Percentiles rank a stretch among this genome's conserved stretches.
Conservation (phyloP, 2,329 filamentous ascomycete genomes). For the Trichoderma sp. region DNA sequence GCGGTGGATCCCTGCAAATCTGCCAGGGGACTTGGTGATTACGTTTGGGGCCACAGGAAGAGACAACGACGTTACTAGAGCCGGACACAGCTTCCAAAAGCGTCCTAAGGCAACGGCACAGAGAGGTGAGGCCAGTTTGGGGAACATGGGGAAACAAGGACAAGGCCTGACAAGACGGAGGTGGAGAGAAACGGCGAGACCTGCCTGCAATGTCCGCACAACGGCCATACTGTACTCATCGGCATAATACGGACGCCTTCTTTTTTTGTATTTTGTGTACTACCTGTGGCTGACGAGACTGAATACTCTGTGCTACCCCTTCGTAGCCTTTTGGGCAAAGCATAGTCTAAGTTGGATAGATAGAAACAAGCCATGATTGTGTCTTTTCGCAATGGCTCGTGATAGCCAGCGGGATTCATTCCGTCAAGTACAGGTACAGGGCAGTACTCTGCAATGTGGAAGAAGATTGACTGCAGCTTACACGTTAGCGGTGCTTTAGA, state of each 20-base stretch:
- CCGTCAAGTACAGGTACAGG: neutral
- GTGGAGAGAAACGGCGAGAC: slow-evolving; percentile 6
- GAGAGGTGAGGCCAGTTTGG: neutral
- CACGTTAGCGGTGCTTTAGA: neutral
- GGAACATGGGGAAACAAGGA: slow-evolving; percentile 13
- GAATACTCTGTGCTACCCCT: neutral
- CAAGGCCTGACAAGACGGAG: neutral
- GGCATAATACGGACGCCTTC: neutral
- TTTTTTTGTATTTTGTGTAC: neutral
- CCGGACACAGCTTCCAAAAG: slow-evolving; percentile 20
- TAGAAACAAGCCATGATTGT: neutral
- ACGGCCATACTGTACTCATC: neutral
- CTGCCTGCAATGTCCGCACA: slow-evolving; percentile 12
- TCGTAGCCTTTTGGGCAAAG: neutral
- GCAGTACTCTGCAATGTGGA: neutral
- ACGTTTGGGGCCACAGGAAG: slow-evolving; percentile 3
- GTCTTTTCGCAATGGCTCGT: neutral
- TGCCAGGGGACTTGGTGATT: slow-evolving; percentile 4
- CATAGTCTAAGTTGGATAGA: neutral
- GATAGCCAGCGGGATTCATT: neutral
- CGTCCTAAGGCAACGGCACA: slow-evolving; percentile 12
- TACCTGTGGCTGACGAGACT: neutral
- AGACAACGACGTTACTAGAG: slow-evolving; percentile 12
- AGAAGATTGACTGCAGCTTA: neutral
- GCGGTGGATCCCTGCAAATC: slow-evolving; percentile 9